A percentile compares a stretch with the other conserved stretches of the same genome.
Conservation (phyloP, 805 yeast species). For the Vanderwaltozyma polyspora region DNA sequence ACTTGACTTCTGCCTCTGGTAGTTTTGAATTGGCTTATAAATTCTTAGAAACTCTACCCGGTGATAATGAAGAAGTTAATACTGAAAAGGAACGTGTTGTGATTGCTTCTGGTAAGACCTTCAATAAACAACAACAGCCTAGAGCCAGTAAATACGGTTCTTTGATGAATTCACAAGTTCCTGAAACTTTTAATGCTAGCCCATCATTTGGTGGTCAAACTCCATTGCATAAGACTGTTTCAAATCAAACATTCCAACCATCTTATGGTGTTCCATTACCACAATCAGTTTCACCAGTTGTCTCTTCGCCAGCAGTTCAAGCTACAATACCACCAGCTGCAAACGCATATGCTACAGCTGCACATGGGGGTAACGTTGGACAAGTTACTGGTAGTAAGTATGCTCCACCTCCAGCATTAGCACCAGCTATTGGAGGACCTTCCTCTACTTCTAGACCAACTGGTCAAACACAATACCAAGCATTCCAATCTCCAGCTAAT, state of each 20-base stretch:
- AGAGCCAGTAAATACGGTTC: conserved; percentile 2
- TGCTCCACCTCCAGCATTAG: conserved; percentile 12
- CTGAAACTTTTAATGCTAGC: not conserved
- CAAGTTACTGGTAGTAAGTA: conserved; percentile 15
- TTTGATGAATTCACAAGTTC: not conserved
- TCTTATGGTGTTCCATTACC: not conserved
- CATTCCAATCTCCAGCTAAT: conserved; percentile 7
- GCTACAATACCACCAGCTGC: conserved; percentile 5
- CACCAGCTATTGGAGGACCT: conserved; percentile 15
- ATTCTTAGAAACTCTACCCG: conserved; percentile 62
- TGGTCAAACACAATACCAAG: conserved; percentile 8
- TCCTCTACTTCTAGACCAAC: conserved; percentile 20
- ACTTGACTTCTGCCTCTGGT: conserved; percentile 69
- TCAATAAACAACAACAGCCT: conserved; percentile 4
- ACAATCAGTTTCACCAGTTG: not conserved
- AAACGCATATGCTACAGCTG: conserved; percentile 13
- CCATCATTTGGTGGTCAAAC: not conserved
- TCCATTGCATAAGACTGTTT: not conserved
- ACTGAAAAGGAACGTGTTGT: conserved; percentile 70
- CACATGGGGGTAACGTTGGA: conserved; percentile 9
- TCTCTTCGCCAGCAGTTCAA: conserved; percentile 1
- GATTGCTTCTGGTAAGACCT: conserved; percentile 43
- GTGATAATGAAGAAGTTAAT: conserved; percentile 55
- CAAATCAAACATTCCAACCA: conserved; percentile 1
- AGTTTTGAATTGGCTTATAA: conserved; percentile 70